Conservation (phyloP, 306 rosid genomes). For the Pyrus bretschneideri region DNA sequence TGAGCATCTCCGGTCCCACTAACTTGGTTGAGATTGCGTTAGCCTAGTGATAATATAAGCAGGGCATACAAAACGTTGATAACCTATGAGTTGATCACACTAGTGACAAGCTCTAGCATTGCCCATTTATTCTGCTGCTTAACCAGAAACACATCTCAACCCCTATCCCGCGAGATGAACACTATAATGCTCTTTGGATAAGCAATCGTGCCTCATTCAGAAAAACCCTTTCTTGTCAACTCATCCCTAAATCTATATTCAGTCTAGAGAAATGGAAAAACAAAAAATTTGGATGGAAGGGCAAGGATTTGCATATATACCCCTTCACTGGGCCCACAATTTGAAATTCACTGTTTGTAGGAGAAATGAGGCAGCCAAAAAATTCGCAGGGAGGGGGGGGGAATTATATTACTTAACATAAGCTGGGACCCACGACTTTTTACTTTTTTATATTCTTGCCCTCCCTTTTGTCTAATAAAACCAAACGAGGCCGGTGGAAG, state of each 20-base stretch:
- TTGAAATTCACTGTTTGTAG: neutral
- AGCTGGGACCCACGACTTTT: neutral
- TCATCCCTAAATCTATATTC: neutral
- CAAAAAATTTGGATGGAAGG: neutral
- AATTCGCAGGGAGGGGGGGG: neutral
- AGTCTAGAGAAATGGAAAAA: neutral
- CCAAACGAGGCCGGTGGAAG: neutral
- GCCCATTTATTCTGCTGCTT: neutral
- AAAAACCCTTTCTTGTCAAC: neutral
- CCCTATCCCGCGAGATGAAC: neutral
- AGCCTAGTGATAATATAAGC: neutral
- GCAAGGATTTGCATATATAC: neutral
- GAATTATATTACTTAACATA: neutral
- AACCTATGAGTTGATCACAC: neutral
- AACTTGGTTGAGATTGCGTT: neutral
- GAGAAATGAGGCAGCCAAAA: neutral
- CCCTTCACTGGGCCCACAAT: neutral
- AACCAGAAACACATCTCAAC: neutral
- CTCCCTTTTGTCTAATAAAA: conserved; percentile 1
- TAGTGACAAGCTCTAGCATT: neutral
- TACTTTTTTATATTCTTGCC: neutral
- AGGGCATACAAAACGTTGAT: neutral
- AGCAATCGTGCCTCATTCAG: neutral
- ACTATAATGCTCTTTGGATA: neutral
- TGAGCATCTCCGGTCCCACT: neutral